A percentile compares a stretch with the other conserved stretches of the same genome.
phyloP scores from a whole-genome alignment of 192 early-diverging fungal species.

The Gigaspora rosea region DNA sequence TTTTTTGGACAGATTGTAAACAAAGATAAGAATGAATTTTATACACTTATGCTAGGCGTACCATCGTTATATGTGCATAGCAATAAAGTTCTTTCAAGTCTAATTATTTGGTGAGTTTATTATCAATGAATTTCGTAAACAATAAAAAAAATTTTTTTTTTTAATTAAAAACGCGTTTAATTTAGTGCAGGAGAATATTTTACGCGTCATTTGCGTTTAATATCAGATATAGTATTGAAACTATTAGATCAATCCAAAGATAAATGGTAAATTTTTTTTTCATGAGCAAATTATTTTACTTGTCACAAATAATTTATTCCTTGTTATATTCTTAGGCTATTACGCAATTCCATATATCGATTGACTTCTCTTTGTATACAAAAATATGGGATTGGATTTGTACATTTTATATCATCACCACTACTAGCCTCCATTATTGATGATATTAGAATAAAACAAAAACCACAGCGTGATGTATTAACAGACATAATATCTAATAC shows the following conservation, averaged over 20 bases:
- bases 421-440: conserved; percentile 17
- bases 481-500: neutral
- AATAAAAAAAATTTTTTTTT: neutral
- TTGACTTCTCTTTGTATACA: conserved; percentile 24
- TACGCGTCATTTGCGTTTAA: conserved; percentile 34
- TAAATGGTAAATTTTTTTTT: conserved; percentile 33
- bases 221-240: conserved; percentile 38
- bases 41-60: conserved; percentile 47
- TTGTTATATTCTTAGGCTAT: conserved; percentile 10
- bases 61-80: conserved; percentile 44
- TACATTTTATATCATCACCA: neutral
- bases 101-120: conserved; percentile 17
- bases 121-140: neutral
- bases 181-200: conserved; percentile 40
- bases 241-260: conserved; percentile 41
- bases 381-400: conserved; percentile 29
- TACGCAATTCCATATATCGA: conserved; percentile 8
- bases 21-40: conserved; percentile 54
- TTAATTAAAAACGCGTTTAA: neutral
- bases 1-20: neutral
- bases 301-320: neutral
- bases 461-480: neutral
- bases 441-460: conserved; percentile 2
- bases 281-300: neutral
- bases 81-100: conserved; percentile 41